Base-by-base conservation (phyloP, 768 basidiomycete genomes). In the Trametes punicea region DNA sequence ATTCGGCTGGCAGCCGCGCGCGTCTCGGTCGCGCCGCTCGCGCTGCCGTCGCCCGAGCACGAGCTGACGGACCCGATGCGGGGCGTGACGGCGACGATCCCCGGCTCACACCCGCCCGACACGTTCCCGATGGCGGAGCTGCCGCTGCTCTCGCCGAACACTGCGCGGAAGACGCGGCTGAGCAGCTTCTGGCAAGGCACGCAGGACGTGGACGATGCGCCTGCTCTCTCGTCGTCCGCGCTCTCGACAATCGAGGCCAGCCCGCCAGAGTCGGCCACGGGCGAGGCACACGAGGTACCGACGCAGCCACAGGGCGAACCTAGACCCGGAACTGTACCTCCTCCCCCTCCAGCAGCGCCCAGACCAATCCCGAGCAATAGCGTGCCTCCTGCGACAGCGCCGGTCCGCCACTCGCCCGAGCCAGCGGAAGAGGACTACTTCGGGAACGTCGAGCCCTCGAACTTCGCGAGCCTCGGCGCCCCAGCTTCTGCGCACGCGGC, bases 61-160 rank as follows among this genome's bases (percentile, higher is more conserved):
- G 94, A 97, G 66, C 80, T 96, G 23, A 87, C 87, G 9, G 94
- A 97, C 70, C 94, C 94, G 0, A 85, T 97, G 83, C 83, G 89
- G 33, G 83, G 84, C 30, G 79, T 87, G 20, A 84, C 79, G 8
- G 77, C 87, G 23, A 74, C 82, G 8, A 80, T 88, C 40, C 87
- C 88, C 1, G 81, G 85, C 21, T 78, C 81, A 9, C 82, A 85
- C 67, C 75, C 76, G 50, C 58, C 66, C 55, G 65, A 65, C 45
- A 16, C 66, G 63, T 46, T 41, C 70, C 20, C 51, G 7, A 47
- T 20, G 13, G 21, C 73, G 20, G 70, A 76, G 0, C 64, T 67
- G 16, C 80, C 80, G 1, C 78, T 82, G 2, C 77, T 80, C 36
- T 67, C 66, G 1, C 68, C 68, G 11, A 61, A 54, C 38, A 54